A percentile compares a stretch with the other conserved stretches of the same genome.
phyloP scores from a whole-genome alignment of 495 filamentous ascomycete species.

The Penicillium lagena region DNA sequence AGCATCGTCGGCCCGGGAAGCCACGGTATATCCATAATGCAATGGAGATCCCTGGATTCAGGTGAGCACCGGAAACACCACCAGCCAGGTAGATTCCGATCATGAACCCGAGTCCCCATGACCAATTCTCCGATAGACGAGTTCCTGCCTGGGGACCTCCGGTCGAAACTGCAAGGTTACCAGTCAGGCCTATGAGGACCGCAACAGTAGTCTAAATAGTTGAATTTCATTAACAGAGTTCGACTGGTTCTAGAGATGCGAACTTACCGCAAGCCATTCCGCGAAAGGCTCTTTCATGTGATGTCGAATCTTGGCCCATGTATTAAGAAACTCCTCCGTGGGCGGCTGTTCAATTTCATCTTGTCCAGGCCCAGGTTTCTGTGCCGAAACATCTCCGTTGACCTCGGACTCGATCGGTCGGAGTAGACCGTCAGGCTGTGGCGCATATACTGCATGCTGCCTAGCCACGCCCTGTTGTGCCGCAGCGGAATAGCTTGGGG shows the following conservation, averaged over 20 bases:
- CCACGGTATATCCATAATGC: constrained; percentile 47
- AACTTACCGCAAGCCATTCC: constrained; percentile 23
- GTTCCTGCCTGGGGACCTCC: not conserved
- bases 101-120: constrained; percentile 38
- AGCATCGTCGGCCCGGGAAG: constrained; percentile 42
- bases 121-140: constrained; percentile 6
- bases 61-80: constrained; percentile 47
- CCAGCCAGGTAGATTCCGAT: constrained; percentile 47
- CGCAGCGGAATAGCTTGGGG: constrained; percentile 4
- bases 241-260: too few species aligned
- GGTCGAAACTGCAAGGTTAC: not conserved
- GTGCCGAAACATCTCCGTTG: not conserved
- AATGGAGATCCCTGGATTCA: constrained; percentile 54
- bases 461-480: constrained; percentile 1
- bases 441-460: constrained; percentile 5
- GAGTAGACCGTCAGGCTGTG: constrained; percentile 7
- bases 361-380: not conserved
- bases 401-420: constrained; percentile 8
- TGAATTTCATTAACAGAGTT: not conserved
- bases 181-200: not conserved
- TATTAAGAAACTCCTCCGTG: constrained; percentile 13
- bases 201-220: constrained; percentile 12
- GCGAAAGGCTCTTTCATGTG: constrained; percentile 14
- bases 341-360: not conserved
- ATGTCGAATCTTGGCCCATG: constrained; percentile 14